phyloP scores from a whole-genome alignment of 2,329 filamentous ascomycete genomes.

The Aureobasidium lini region DNA sequence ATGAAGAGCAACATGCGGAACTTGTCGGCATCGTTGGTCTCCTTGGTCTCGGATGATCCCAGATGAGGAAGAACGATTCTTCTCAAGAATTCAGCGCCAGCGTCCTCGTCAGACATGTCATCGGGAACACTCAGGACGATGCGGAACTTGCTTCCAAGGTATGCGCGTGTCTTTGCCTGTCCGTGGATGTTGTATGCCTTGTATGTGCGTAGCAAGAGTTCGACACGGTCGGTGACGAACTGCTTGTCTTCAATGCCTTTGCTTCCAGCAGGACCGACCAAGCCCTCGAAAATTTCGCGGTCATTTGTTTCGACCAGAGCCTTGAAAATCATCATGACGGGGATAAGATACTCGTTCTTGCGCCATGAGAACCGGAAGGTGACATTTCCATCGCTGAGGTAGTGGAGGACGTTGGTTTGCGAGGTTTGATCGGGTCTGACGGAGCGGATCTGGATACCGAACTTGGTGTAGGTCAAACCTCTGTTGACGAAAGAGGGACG shows the following conservation, averaged over 20 bases:
- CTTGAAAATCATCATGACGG: constrained; percentile 94
- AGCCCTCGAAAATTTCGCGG: constrained; percentile 87
- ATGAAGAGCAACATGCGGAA: constrained; percentile 92
- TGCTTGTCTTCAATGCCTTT: constrained; percentile 73
- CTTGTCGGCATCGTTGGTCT: constrained; percentile 81
- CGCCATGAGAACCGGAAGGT: constrained; percentile 97
- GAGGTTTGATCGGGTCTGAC: constrained; percentile 96
- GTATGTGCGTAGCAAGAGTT: constrained; percentile 86
- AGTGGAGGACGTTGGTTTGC: constrained; percentile 94
- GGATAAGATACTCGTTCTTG: constrained; percentile 94
- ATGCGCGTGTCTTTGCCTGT: constrained; percentile 72
- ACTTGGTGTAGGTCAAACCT: constrained; percentile 80
- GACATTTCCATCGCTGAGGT: constrained; percentile 89
- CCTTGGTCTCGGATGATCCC: constrained; percentile 75
- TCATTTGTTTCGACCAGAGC: constrained; percentile 94
- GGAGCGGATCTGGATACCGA: constrained; percentile 82
- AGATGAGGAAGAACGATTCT: constrained; percentile 88
- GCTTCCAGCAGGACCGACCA: constrained; percentile 70
- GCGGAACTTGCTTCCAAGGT: constrained; percentile 85
- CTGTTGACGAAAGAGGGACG: constrained; percentile 84
- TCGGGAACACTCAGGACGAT: constrained; percentile 77
- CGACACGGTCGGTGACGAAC: constrained; percentile 89
- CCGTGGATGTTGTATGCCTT: constrained; percentile 82
- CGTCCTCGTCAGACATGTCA: constrained; percentile 79
- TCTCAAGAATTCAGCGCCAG: constrained; percentile 82